A percentile compares a stretch with the other conserved stretches of the same genome.
phyloP scores from a whole-genome alignment of 768 basidiomycete species.

The Exidia glandulosa region DNA sequence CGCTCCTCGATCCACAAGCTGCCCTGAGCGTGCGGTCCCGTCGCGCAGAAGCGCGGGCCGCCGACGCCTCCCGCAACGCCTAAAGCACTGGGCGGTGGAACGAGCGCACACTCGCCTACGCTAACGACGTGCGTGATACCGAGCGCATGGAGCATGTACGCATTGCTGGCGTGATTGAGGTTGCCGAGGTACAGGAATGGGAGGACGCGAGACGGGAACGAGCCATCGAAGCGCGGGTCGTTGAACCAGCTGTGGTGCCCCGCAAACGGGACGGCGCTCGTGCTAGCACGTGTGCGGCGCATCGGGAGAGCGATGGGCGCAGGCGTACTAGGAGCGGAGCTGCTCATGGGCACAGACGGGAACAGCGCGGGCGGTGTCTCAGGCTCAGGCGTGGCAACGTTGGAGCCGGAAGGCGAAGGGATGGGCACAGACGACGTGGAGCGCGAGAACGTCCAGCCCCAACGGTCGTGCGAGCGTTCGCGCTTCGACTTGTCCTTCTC shows the following conservation, averaged over 20 bases:
- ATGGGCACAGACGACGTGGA: slow-evolving; percentile 6
- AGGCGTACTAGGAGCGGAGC: slow-evolving; percentile 1
- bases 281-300: slow-evolving; percentile 30
- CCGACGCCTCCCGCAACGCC: slow-evolving; percentile 10
- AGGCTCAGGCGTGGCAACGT: slow-evolving; percentile 1
- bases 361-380: not conserved
- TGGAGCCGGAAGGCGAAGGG: slow-evolving; percentile 2
- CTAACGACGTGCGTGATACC: slow-evolving; percentile 97
- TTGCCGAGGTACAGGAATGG: slow-evolving; percentile 94
- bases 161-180: slow-evolving; percentile 87
- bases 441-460: slow-evolving; percentile 6
- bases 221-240: slow-evolving; percentile 86
- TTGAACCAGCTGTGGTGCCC: slow-evolving; percentile 93
- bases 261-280: slow-evolving; percentile 51
- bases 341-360: slow-evolving; percentile 4
- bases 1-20: slow-evolving; percentile 82
- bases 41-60: slow-evolving; percentile 31
- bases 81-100: slow-evolving; percentile 51
- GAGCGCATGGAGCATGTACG: slow-evolving; percentile 89
- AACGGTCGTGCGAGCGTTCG: not conserved
- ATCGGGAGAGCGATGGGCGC: not conserved
- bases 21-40: slow-evolving; percentile 39
- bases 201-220: slow-evolving; percentile 86
- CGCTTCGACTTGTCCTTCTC: not conserved
- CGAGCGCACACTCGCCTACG: slow-evolving; percentile 87